These are phyloP conservation scores for Sideroxylon spinosum DNA, from an alignment of 179 eudicot species.

Conservation along the genomic window DNA sequence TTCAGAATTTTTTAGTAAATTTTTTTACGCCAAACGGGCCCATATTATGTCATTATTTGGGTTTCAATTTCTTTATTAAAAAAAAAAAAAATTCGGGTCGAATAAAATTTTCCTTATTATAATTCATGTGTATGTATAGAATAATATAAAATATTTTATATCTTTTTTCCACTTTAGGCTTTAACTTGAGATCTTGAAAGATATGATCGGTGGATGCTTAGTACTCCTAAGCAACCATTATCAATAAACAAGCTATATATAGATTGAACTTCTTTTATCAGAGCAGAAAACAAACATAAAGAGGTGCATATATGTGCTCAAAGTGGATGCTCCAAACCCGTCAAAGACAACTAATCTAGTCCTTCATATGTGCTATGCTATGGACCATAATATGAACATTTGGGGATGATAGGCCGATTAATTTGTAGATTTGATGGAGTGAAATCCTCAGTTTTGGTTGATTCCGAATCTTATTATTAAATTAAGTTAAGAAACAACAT, in stretches of 20 bases:
- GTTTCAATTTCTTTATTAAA: no score
- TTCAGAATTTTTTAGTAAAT: no score
- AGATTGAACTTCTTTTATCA: background rate
- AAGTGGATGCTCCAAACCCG: no score
- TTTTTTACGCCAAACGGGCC: no score
- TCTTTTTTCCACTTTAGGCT: background rate
- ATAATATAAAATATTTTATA: background rate
- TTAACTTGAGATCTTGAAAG: slow-evolving; percentile 12
- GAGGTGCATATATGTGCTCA: background rate
- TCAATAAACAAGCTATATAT: background rate
- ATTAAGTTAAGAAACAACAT: background rate
- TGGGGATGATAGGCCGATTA: background rate
- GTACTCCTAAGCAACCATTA: background rate
- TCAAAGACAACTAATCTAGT: no score
- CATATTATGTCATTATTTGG: no score
- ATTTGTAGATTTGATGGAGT: background rate
- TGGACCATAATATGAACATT: background rate
- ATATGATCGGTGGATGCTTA: slow-evolving; percentile 1
- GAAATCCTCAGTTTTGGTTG: background rate
- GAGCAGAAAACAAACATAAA: background rate
- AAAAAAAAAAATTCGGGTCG: no score
- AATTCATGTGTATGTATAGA: no score
- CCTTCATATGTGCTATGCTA: no score
- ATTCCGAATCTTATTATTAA: background rate
- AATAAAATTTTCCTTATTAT: background rate